phyloP scores from a whole-genome alignment of 257 asterid species.

The Eustoma russellianum region DNA sequence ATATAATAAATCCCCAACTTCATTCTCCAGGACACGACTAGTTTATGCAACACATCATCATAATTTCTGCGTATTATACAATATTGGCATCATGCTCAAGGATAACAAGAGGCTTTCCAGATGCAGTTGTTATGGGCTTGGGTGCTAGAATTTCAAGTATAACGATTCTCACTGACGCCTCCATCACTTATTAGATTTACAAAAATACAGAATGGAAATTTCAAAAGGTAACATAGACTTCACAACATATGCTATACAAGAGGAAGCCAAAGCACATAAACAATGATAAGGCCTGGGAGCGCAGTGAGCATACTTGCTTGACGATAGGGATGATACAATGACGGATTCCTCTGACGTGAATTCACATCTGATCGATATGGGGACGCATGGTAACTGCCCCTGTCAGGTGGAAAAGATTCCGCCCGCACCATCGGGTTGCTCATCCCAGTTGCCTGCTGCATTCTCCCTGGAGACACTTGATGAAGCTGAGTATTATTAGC shows the following conservation, averaged over 20 bases:
- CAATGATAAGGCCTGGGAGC: not conserved
- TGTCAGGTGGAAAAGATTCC: constrained; percentile 8
- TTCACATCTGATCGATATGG: constrained; percentile 4
- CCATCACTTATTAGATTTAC: too few relatives aligned
- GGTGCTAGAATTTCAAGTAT: too few relatives aligned
- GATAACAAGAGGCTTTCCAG: too few relatives aligned
- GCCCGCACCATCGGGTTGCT: constrained; percentile 3
- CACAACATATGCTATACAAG: not conserved
- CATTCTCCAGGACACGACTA: too few relatives aligned
- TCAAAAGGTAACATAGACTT: too few relatives aligned
- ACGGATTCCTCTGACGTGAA: not conserved
- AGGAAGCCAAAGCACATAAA: not conserved
- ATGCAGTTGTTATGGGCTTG: too few relatives aligned
- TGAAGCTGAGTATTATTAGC: constrained; percentile 5
- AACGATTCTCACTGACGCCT: too few relatives aligned
- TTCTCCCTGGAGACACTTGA: constrained; percentile 3
- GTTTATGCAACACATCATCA: too few relatives aligned
- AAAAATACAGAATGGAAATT: too few relatives aligned
- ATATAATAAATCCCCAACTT: too few relatives aligned
- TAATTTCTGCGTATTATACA: too few relatives aligned
- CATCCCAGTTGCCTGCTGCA: constrained; percentile 9
- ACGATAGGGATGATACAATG: constrained; percentile 4
- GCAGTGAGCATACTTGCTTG: constrained; percentile 10
- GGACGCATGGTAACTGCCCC: constrained; percentile 3
- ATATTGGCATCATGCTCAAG: too few relatives aligned